These are phyloP conservation scores for Cladosporium sp. DNA, from an alignment of 2,329 filamentous ascomycete genomes.

Conservation along the genomic window DNA sequence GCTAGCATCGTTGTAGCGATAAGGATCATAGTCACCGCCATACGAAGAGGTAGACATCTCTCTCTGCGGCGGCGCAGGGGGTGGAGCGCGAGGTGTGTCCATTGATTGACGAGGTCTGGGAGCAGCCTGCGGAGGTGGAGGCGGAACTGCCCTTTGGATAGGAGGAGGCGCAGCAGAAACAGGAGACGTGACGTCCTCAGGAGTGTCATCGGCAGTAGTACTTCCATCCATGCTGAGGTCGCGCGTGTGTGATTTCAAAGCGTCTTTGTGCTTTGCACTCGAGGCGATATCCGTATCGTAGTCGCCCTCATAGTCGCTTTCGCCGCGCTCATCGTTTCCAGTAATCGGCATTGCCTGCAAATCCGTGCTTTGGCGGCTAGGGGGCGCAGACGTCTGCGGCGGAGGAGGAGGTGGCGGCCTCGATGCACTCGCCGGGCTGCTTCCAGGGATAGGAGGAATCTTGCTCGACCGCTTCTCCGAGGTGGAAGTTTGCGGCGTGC, in stretches of 20 bases:
- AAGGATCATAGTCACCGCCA: constrained; percentile 64
- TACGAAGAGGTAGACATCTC: constrained; percentile 32
- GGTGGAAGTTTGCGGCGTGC: constrained; percentile 18
- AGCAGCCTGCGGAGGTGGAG: constrained; percentile 46
- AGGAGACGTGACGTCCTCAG: constrained; percentile 36
- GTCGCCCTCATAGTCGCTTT: constrained; percentile 93
- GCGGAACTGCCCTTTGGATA: constrained; percentile 46
- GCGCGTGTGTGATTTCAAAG: constrained; percentile 72
- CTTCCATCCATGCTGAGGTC: constrained; percentile 69
- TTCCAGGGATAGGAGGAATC: constrained; percentile 29
- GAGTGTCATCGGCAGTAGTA: constrained; percentile 49
- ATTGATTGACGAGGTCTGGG: constrained; percentile 55
- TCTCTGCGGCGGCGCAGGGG: constrained; percentile 53
- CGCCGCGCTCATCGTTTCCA: constrained; percentile 64
- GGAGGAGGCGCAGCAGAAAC: constrained; percentile 30
- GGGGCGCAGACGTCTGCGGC: constrained; percentile 26
- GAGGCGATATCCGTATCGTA: constrained; percentile 97
- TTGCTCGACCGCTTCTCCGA: constrained; percentile 33
- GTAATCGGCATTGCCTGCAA: constrained; percentile 16
- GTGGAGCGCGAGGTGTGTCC: constrained; percentile 66
- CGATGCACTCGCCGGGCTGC: constrained; percentile 30
- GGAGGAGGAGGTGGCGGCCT: constrained; percentile 46
- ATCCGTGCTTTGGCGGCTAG: constrained; percentile 31
- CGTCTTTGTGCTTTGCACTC: constrained; percentile 90
- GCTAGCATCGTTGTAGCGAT: constrained; percentile 38